Evolutionary conservation across 2,329 filamentous ascomycete genomes (phyloP), one percentile per base, ranked within the genome.

Genomic region (Hortaea sp.): DNA sequence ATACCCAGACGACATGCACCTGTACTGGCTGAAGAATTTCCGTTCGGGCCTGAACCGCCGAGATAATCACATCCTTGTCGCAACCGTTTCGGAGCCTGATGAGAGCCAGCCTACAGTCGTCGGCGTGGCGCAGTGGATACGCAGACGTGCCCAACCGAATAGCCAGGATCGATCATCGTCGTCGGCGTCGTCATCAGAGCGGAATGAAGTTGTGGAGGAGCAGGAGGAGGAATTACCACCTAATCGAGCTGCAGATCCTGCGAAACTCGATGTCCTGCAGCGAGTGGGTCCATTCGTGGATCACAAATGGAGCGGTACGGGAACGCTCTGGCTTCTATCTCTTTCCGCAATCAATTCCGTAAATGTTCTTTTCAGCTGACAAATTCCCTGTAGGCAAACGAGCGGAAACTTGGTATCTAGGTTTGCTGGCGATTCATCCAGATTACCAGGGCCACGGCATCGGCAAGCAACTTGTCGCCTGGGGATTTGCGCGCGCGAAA

Each of bases 401-500:
- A 0, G 51, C 52, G 2, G 58, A 61, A 30, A 50, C 53, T 11
- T 63, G 53, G 53, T 57, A 61, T 48, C 41, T 63, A 7, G 46
- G 47, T 10, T 12, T 57, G 1, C 34, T 60, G 1, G 59, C 54
- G 10, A 55, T 61, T 1, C 54, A 54, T 42, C 55, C 59, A 1
- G 31, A 43, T 5, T 47, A 46, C 6, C 47, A 54, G 7, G 49
- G 54, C 4, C 49, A 53, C 31, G 60, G 60, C 0, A 53, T 56
- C 27, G 60, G 59, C 1, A 47, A 50, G 28, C 44, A 53, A n/a
- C 46, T 63, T 11, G 54, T 58, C 3, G 42, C 35, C 37, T 62
- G 56, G 51, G 60, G 60, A 3, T 54, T 62, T n/a, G 58, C 58
- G 41, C 40, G 47, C 7, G 58, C 60, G 38, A 56, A 41, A 41